Evolutionary conservation across 1,284 basidiomycete genomes (phyloP), one percentile per base, ranked within the genome.

Genomic region (Pseudomicrostroma phylloplanum): DNA sequence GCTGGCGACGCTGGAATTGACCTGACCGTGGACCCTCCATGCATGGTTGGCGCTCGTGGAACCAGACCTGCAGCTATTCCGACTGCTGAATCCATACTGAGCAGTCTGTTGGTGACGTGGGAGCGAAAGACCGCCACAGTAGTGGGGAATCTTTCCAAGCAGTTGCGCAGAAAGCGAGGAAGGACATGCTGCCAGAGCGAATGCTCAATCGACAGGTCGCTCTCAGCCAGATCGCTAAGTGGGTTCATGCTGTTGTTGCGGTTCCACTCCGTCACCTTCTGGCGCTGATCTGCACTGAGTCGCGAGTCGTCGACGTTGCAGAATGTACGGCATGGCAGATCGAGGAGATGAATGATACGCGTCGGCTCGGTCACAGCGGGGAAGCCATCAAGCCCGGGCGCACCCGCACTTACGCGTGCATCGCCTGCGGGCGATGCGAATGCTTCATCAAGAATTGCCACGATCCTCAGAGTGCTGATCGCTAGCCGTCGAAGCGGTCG

Each of bases 401-500:
- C 25, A 15, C 69, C 67, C 23, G 69, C 67, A 42, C 64, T 65
- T 40, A 66, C 48, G n/a, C 53, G 23, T 4, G 9, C 15, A 15
- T 49, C 19, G 11, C 19, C 46, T 21, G 55, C n/a, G 11, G 55
- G 39, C n/a, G 65, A 58, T 1, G 66, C 59, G 51, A 73, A 74
- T 2, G 69, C 67, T 1, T 76, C 73, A 39, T 81, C 66, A 43
- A 82, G 74, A 3, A 74, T 64, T 1, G 68, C 66, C 46, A 74
- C 70, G 39, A 72, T 61, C n/a, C 66, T 67, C 42, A 75, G 62
- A 7, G 73, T 64, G 46, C 70, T 59, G 40, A 73, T 58, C 15
- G 72, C 73, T 40, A 72, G 65, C 81, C 81, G 63, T 82, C 82
- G 64, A 74, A 85, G 73, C 82, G 86, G 65, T 87, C 82, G 13